A percentile compares a stretch with the other conserved stretches of the same genome.
These are phyloP conservation scores for Arachis monticola DNA, from an alignment of 331 rosid species.

Conservation along the genomic window DNA sequence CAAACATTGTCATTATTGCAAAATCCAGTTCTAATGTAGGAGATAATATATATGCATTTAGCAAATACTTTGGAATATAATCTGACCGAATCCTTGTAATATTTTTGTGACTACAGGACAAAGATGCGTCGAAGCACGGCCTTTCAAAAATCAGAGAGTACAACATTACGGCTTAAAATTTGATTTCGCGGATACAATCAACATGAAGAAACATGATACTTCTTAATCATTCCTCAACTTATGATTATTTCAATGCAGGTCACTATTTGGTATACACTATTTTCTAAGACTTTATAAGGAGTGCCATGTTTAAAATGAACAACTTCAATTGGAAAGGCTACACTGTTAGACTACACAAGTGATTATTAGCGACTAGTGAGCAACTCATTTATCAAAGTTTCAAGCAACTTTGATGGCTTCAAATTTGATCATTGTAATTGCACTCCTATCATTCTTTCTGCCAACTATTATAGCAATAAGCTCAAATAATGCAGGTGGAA, in stretches of 20 bases:
- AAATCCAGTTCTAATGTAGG: not conserved
- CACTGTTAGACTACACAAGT: conserved; percentile 1
- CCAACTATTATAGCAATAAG: conserved; percentile 1
- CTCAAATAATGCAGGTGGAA: conserved; percentile 40
- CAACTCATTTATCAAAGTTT: not conserved
- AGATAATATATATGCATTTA: not conserved
- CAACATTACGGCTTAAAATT: conserved; percentile 10
- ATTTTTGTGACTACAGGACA: not conserved
- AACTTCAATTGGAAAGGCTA: not conserved
- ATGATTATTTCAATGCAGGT: conserved; percentile 23
- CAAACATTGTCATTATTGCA: not conserved
- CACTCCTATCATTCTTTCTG: not conserved
- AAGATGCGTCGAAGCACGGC: conserved; percentile 4
- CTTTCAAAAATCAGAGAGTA: not conserved
- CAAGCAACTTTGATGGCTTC: conserved; percentile 23
- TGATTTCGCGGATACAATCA: not conserved
- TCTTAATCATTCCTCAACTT: not conserved
- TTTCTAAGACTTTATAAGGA: conserved; percentile 1
- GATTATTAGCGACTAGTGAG: not conserved
- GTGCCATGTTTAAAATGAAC: conserved; percentile 10
- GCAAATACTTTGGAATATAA: not conserved
- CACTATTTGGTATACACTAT: conserved; percentile 4
- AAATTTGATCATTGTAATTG: not conserved
- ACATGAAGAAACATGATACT: conserved; percentile 13
- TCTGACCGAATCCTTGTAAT: conserved; percentile 6